Base-by-base conservation (phyloP, 2,329 filamentous ascomycete species). In the Metarhizium guizhouense region DNA sequence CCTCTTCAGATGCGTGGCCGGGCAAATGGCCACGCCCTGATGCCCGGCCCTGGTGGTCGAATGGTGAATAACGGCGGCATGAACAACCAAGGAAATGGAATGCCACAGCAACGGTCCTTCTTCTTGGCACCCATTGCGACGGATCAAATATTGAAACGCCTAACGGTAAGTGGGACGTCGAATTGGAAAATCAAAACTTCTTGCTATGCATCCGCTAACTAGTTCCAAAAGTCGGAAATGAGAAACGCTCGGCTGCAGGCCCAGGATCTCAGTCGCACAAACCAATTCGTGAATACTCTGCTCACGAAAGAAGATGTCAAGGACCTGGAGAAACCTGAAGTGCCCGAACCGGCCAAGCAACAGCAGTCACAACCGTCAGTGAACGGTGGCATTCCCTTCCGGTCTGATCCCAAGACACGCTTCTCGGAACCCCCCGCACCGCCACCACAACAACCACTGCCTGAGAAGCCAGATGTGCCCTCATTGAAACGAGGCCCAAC, bases 381-480 rank as follows among this genome's bases (percentile, higher is more conserved):
- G 1, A 82, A 83, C 57, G 79, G 80, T 29, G 78, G 76, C 58
- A 71, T 69, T 29, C 73, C 79, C 0, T 82, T 82, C 63, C 86
- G 90, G 61, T 74, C 84, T 20, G 91, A 96, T 65, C 76, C 85
- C 45, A 93, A 94, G 64, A 83, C 88, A 4, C 83, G 91, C 53
- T 97, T 96, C 68, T 94, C 90, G 1, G 92, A 96, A 56, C 93
- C 93, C 52, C 93, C 93, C 4, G 93, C 92, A 25, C 93, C 93
- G 7, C 93, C 93, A 30, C 93, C 93, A 32, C 91, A 95, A 63
- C 92, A 95, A 63, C 93, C 93, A 14, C 76, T 97, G 6, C 93
- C 93, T 1, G 92, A 96, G 67, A 96, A 96, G 69, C 93, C 93
- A 0, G 90, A 95, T 70, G 83, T 80, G 0, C 82, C 85, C 0